Conservation (phyloP, 192 early-diverging fungal species). For the Funneliformis geosporum region DNA sequence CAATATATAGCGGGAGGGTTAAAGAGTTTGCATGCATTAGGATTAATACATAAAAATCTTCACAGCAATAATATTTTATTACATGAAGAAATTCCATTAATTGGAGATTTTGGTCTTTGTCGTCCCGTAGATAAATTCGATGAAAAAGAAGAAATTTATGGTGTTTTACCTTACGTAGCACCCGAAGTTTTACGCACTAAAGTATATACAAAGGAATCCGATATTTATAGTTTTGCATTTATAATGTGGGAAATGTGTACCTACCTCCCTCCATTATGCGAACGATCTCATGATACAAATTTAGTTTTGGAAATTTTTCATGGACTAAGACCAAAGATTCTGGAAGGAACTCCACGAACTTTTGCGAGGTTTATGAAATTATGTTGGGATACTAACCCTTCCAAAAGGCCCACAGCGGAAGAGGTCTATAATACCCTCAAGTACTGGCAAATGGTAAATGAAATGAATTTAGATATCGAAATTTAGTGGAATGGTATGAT, state of each 20-base stretch:
- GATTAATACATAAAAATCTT: conserved; percentile 41
- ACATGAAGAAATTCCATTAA: background rate
- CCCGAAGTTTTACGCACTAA: conserved; percentile 16
- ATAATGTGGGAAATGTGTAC: conserved; percentile 23
- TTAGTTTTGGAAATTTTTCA: conserved; percentile 7
- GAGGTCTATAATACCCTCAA: background rate
- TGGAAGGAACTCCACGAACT: background rate
- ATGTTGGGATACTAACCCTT: background rate
- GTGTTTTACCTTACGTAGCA: conserved; percentile 17
- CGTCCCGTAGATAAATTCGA: background rate
- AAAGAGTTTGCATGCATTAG: conserved; percentile 40
- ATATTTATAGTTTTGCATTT: conserved; percentile 32
- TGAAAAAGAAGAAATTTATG: background rate
- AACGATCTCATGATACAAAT: background rate
- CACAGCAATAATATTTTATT: conserved; percentile 13
- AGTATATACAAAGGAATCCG: conserved; percentile 16
- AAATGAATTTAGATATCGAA: too few species aligned
- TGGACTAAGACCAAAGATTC: background rate
- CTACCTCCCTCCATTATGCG: background rate
- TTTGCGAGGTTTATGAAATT: background rate
- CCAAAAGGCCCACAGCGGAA: conserved; percentile 16
- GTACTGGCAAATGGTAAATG: background rate
- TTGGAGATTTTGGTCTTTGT: background rate
- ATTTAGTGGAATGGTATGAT: too few species aligned
- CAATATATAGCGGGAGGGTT: conserved; percentile 39